A percentile compares a stretch with the other conserved stretches of the same genome.
phyloP scores from a whole-genome alignment of 176 grass and related monocot species.

The Carex kokanica region DNA sequence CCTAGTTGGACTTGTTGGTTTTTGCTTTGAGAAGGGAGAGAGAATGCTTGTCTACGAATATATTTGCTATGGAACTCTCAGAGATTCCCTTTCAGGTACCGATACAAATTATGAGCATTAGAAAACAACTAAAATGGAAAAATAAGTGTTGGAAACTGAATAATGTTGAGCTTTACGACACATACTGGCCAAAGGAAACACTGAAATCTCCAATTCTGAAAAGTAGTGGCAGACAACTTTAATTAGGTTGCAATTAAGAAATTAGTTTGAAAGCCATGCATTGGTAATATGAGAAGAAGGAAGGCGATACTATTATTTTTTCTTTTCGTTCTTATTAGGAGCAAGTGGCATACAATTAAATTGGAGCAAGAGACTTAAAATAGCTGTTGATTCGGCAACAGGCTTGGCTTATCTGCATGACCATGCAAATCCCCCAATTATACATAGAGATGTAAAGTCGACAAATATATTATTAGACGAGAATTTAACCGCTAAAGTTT shows the following conservation, averaged over 20 bases:
- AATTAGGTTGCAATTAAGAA: neutral
- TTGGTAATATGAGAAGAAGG: neutral
- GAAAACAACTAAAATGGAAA: neutral
- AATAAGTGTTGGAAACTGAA: neutral
- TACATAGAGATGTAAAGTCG: slow-evolving; percentile 91
- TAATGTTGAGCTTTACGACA: no score
- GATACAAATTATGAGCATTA: neutral
- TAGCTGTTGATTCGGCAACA: slow-evolving; percentile 75
- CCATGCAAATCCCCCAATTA: slow-evolving; percentile 86
- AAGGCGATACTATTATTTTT: neutral
- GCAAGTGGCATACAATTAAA: slow-evolving; percentile 63
- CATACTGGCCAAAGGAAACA: no score
- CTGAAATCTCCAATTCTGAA: no score
- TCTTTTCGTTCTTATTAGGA: slow-evolving; percentile 34
- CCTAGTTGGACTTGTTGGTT: slow-evolving; percentile 72
- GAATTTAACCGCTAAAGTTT: slow-evolving; percentile 72
- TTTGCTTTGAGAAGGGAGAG: slow-evolving; percentile 89
- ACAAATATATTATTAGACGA: slow-evolving; percentile 79
- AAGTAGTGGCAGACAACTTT: no score
- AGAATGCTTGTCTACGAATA: slow-evolving; percentile 86
- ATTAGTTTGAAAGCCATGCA: neutral
- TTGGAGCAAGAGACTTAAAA: slow-evolving; percentile 63
- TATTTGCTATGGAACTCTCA: slow-evolving; percentile 64
- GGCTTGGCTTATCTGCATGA: slow-evolving; percentile 94
- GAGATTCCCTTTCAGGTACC: slow-evolving; percentile 72